Evolutionary conservation across 805 yeast species (phyloP).

Genomic region (Cyberlindnera xylosilytica): DNA sequence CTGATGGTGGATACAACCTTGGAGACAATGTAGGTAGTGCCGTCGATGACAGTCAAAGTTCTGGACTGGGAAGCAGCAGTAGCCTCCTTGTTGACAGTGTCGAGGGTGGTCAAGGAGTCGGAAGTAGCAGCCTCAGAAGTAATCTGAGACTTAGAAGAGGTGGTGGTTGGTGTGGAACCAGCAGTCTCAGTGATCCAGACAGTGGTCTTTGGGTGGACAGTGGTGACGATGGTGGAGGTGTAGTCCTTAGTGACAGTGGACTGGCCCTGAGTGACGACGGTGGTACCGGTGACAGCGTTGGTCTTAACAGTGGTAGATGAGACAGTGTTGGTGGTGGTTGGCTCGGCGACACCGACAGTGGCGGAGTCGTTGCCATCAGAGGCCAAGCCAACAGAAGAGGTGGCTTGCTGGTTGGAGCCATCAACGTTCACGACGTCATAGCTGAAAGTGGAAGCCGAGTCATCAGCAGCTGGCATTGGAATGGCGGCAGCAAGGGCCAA

Average conservation of each 20-base stretch:
- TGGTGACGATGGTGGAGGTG: constrained; percentile 22
- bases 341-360: constrained; percentile 23
- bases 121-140: constrained; percentile 6
- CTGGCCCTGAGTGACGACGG: constrained; percentile 7
- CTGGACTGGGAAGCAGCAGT: constrained; percentile 10
- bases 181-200: constrained; percentile 26
- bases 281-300: constrained; percentile 16
- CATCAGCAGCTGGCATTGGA: constrained; percentile 22
- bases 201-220: constrained; percentile 24
- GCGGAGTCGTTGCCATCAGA: constrained; percentile 13
- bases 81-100: constrained; percentile 4
- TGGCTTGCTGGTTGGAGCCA: constrained; percentile 26
- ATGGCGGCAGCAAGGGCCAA: constrained; percentile 20
- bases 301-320: constrained; percentile 2
- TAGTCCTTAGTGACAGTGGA: constrained; percentile 20
- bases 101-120: neutral
- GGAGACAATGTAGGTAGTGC: constrained; percentile 26
- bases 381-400: constrained; percentile 20
- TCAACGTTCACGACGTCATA: constrained; percentile 29
- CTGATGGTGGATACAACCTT: constrained; percentile 24
- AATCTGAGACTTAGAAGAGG: constrained; percentile 6
- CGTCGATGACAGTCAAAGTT: constrained; percentile 16
- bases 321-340: constrained; percentile 20
- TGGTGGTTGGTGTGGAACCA: constrained; percentile 8
- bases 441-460: constrained; percentile 18